Conservation (phyloP, 176 grass and related monocot genomes). For the Ananas comosus region DNA sequence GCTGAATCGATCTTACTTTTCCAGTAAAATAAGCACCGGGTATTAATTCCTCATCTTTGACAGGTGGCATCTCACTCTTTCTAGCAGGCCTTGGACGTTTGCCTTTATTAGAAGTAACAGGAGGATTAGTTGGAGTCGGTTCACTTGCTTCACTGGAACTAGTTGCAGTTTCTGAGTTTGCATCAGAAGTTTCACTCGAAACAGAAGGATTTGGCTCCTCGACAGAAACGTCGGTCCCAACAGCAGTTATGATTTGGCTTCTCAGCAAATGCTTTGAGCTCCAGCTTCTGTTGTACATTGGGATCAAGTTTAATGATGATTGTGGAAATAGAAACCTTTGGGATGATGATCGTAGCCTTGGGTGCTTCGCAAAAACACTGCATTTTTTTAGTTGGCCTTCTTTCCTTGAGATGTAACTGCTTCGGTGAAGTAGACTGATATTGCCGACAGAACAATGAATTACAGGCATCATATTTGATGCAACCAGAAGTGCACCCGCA, state of each 20-base stretch:
- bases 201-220: slow-evolving; percentile 48
- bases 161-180: slow-evolving; percentile 33
- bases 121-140: slow-evolving; percentile 11
- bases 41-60: slow-evolving; percentile 72
- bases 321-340: slow-evolving; percentile 36
- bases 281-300: slow-evolving; percentile 37
- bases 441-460: slow-evolving; percentile 63
- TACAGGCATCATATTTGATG: slow-evolving; percentile 63
- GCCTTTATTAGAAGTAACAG: slow-evolving; percentile 16
- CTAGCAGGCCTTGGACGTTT: slow-evolving; percentile 36
- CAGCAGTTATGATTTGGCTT: slow-evolving; percentile 40
- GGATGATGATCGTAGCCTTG: slow-evolving; percentile 23
- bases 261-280: slow-evolving; percentile 24
- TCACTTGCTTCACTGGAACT: slow-evolving; percentile 26
- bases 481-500: background rate
- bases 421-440: slow-evolving; percentile 61
- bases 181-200: slow-evolving; percentile 40
- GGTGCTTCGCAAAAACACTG: slow-evolving; percentile 31
- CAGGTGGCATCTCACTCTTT: slow-evolving; percentile 61
- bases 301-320: slow-evolving; percentile 42
- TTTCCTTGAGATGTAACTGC: slow-evolving; percentile 33
- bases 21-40: slow-evolving; percentile 72
- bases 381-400: slow-evolving; percentile 47
- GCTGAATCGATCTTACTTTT: slow-evolving; percentile 74
- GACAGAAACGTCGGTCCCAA: slow-evolving; percentile 46